Evolutionary conservation across 768 basidiomycete species (phyloP).

Genomic region (Russula emetica): DNA sequence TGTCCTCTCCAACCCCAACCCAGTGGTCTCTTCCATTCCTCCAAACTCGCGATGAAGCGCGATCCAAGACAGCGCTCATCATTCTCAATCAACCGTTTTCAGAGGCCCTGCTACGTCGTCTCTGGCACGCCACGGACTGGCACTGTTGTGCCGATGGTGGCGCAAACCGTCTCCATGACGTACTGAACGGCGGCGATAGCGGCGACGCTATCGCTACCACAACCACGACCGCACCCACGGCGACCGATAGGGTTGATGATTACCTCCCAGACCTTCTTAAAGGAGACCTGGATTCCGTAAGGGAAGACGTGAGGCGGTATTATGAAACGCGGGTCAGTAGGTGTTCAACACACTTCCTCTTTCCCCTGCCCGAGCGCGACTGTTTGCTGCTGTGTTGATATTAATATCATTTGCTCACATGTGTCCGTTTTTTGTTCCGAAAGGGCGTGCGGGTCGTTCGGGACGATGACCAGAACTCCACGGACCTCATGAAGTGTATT

Average conservation of each 20-base stretch:
- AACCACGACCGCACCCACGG: background rate
- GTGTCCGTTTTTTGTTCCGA: background rate
- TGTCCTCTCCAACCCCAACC: background rate
- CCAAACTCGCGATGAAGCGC: background rate
- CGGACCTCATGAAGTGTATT: constrained; percentile 95
- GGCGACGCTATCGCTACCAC: background rate
- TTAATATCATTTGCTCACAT: background rate
- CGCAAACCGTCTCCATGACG: constrained; percentile 63
- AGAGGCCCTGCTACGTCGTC: constrained; percentile 49
- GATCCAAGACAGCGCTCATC: constrained; percentile 51
- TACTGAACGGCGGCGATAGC: constrained; percentile 7
- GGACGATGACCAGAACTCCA: constrained; percentile 77
- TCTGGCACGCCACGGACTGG: constrained; percentile 42
- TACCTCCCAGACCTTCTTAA: constrained; percentile 84
- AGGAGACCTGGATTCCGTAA: constrained; percentile 89
- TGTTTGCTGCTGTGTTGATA: background rate
- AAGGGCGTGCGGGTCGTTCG: constrained; percentile 65
- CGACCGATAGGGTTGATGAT: constrained; percentile 35
- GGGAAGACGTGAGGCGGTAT: constrained; percentile 64
- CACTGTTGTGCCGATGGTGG: constrained; percentile 56
- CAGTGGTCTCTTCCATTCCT: constrained; percentile 24
- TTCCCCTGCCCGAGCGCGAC: background rate
- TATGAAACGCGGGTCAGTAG: constrained; percentile 56
- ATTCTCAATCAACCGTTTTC: constrained; percentile 91
- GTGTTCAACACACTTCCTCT: background rate